Conservation (phyloP, 164 flowering plant genomes). For the Euptelea pleiosperma region DNA sequence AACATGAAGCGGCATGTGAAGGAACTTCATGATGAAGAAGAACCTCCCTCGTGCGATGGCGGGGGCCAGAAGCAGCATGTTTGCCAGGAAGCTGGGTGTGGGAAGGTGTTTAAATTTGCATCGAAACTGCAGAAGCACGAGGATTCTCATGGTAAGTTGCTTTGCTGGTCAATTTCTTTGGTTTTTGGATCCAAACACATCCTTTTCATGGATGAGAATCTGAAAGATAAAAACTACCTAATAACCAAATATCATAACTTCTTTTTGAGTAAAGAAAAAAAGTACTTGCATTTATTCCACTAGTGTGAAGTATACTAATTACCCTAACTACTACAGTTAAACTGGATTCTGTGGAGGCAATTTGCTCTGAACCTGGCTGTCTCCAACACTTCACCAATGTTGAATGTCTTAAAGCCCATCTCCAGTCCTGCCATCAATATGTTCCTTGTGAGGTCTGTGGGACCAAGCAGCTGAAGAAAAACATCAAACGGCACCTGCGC, state of each 20-base stretch:
- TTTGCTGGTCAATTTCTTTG: neutral
- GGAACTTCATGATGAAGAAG: conserved; percentile 49
- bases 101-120: conserved; percentile 62
- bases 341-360: conserved; percentile 58
- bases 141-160: conserved; percentile 73
- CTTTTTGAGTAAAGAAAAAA: too few relatives aligned
- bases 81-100: conserved; percentile 74
- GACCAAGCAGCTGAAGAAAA: conserved; percentile 67
- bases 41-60: conserved; percentile 10
- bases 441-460: conserved; percentile 72
- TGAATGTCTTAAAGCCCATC: conserved; percentile 68
- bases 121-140: conserved; percentile 67
- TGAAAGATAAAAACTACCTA: too few relatives aligned
- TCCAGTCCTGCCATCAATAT: conserved; percentile 51
- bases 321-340: conserved; percentile 45
- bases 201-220: too few relatives aligned
- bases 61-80: conserved; percentile 34
- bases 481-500: conserved; percentile 53
- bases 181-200: too few relatives aligned
- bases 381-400: conserved; percentile 58
- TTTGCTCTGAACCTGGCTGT: conserved; percentile 80
- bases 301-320: neutral
- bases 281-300: too few relatives aligned
- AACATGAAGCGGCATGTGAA: conserved; percentile 68
- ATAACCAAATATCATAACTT: too few relatives aligned